Conservation (phyloP, 2,329 filamentous ascomycete species). For the Ploettnerulaceae sp. region DNA sequence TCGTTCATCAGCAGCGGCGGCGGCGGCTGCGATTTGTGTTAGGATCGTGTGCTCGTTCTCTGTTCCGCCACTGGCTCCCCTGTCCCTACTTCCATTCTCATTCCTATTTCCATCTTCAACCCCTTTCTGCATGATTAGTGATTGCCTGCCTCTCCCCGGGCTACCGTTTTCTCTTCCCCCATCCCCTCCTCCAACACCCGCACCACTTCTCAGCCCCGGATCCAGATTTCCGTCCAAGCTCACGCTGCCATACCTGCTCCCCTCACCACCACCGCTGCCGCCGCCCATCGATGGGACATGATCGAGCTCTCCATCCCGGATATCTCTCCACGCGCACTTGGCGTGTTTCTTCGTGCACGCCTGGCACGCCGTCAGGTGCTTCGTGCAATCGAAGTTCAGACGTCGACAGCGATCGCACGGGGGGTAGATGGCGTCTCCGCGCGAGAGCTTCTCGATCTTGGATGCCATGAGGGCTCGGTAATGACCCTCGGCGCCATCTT, state of each 20-base stretch:
- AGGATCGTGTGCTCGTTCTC: constrained; percentile 19
- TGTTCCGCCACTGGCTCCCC: neutral
- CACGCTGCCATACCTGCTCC: neutral
- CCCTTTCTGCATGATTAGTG: neutral
- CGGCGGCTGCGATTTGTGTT: constrained; percentile 27
- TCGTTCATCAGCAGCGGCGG: too few species aligned
- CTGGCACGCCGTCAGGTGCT: constrained; percentile 80
- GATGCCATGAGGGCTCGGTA: constrained; percentile 64
- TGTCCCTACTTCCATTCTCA: constrained; percentile 5
- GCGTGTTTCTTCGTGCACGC: constrained; percentile 89
- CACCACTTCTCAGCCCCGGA: neutral
- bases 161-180: neutral
- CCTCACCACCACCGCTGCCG: neutral
- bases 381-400: constrained; percentile 75
- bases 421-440: constrained; percentile 71
- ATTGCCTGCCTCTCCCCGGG: neutral
- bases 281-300: constrained; percentile 5
- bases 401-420: constrained; percentile 81
- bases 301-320: constrained; percentile 63
- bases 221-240: neutral
- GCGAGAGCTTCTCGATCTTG: constrained; percentile 68
- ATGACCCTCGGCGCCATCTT: constrained; percentile 28
- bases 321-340: constrained; percentile 78
- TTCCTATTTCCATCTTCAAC: constrained; percentile 4
- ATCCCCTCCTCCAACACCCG: neutral